Base-by-base conservation (phyloP, 2,329 filamentous ascomycete species). In the Graphilbum fragrans region DNA sequence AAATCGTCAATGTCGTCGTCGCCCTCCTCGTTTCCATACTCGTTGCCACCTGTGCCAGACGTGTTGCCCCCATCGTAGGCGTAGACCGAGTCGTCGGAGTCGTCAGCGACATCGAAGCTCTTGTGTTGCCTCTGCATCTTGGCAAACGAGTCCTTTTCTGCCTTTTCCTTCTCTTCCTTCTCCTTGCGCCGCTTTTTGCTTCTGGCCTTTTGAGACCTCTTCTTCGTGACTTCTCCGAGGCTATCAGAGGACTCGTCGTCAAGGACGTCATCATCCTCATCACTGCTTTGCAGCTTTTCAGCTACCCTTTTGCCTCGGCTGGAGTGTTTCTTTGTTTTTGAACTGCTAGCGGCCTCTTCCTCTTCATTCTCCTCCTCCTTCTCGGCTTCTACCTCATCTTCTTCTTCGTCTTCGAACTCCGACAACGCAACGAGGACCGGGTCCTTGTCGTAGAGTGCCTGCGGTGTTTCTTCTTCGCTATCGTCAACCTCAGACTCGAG, bases 1-100 rank as follows among this genome's bases (percentile, higher is more conserved):
- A 86, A 86, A 45, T 74, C 74, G 3, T 74, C 70, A 23, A 62
- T 47, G 33, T 63, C 57, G 4, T 46, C 46, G 18, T 45, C 22
- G 9, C 21, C 38, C 14, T 20, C 33, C 4, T 39, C 39, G 19
- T 25, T 35, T 12, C 34, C 19, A 3, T 23, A 32, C 11, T 32
- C 25, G 5, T 17, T 11, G 23, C 20, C 27, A 17, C 14, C 22
- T 5, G 35, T 41, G 12, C 25, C 34, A 17, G 14, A 10, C 29
- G 12, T 10, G 2, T n/a, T 16, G 35, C 12, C 20, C 10, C 37
- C 19, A 22, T 35, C 41, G 19, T 46, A 34, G 5, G 35, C 38
- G 27, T 44, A 44, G 35, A 41, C 25, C 18, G 5, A n/a, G 23
- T 19, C 17, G 7, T 10, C 6, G n/a, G 6, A 5, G 7, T 14